Evolutionary conservation across 2,329 filamentous ascomycete genomes (phyloP).

Genomic region (Colletotrichum noveboracense): DNA sequence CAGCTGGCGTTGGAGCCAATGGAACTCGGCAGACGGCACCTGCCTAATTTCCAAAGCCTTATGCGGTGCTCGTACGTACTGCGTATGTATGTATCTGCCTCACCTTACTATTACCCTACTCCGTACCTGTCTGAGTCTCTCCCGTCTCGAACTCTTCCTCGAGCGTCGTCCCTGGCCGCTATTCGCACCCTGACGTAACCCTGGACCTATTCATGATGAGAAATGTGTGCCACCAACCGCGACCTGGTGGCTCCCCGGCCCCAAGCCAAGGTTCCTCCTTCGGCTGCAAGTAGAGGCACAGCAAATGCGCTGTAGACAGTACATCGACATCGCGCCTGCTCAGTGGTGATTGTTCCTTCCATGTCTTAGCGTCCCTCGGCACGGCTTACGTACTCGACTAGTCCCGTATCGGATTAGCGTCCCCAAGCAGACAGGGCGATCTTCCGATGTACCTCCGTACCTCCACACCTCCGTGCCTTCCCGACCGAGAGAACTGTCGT

Average conservation of each 20-base stretch:
- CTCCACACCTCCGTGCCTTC: neutral
- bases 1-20: neutral
- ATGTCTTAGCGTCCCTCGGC: neutral
- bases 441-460: slow-evolving; percentile 14
- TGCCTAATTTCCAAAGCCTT: slow-evolving; percentile 10
- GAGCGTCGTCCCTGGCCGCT: neutral
- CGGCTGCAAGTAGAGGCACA: neutral
- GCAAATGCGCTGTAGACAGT: neutral
- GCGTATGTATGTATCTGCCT: neutral
- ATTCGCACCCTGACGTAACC: neutral
- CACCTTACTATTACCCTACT: neutral
- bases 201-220: neutral
- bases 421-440: neutral
- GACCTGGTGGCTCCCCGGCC: neutral
- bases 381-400: neutral
- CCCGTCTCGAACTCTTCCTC: neutral
- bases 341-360: neutral
- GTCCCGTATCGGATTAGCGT: neutral
- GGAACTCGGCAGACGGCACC: slow-evolving; percentile 17
- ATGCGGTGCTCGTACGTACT: neutral
- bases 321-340: neutral
- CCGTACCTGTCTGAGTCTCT: neutral
- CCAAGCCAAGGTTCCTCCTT: neutral
- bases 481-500: neutral
- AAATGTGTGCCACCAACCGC: neutral